Base-by-base conservation (phyloP, 345 rosid species). In the Lumnitzera littorea region DNA sequence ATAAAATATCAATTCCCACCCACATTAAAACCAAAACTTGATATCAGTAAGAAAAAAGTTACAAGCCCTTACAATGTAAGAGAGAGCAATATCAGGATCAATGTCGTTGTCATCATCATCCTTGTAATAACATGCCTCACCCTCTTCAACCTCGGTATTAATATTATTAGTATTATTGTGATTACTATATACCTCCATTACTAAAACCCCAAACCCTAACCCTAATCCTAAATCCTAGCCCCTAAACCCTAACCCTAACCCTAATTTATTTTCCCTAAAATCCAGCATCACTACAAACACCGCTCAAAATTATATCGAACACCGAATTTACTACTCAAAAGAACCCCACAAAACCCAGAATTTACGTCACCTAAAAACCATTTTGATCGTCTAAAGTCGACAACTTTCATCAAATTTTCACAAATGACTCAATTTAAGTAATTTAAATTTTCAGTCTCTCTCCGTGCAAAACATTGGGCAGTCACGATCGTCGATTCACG, bases 31-130 rank as follows among this genome's bases (percentile, higher is more conserved):
- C 13, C 48, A 50, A 46, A 55, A 61, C 57, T 24, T 65, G 48
- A 64, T 24, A 11, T n/a, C 6, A 72, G 48, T 58, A 61, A 56
- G 58, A 62, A 58, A 27, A 60, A 51, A 12, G 48, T 55, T 57
- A 65, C 12, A 50, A 76, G 69, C 60, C 57, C 96, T 83, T 79
- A 89, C 96, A 72, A 87, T 75, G 84, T 87, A 87, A 57, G 91
- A 83, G 68, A 87, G 75, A 72, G 71, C 77, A 72, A 70, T 71
- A 62, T 82, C 89, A 60, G 78, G 82, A 79, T 86, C 87, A 67
- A 78, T 62, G 70, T 74, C 53, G 65, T 52, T 60, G 31, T 20
- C 31, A 47, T 61, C 72, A 62, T 66, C 78, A 61, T 57, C 71
- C 53, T 57, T 36, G 68, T 70, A 64, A 78, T 55, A 69, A 58